Base-by-base conservation (phyloP, 441 rosid genomes). In the Adansonia grandidieri region DNA sequence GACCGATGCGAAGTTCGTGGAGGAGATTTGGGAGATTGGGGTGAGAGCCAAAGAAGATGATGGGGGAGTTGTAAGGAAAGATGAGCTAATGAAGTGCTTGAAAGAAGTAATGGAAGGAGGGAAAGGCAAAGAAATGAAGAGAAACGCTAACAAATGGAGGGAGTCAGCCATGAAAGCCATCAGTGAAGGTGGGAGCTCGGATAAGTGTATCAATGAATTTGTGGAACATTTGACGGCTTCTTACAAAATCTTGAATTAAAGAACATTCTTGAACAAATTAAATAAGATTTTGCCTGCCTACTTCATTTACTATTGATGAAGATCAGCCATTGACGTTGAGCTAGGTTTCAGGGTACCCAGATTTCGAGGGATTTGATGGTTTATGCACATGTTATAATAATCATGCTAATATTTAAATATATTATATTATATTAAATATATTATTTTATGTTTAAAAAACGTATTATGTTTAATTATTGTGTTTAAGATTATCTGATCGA, bases 101-200 rank as follows among this genome's bases (percentile, higher is more conserved):
- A 89, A 86, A 74, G 86, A 84, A 79, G 89, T 88, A 32, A 90
- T 88, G 91, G 86, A 81, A 64, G 97, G 94, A 61, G 86, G 87
- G 44, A 79, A 72, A 74, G 83, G 92, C 79, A 14, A 75, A 64
- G 86, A 80, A 82, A 86, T 92, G 1, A 86, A 77, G 80, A 80
- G 80, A 77, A 90, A 86, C 54, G 84, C 86, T 0, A 78, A 72
- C 40, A 87, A 86, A 78, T 92, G 91, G 97, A 90, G 65, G 84
- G 80, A 85, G 71, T 32, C 77, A 76, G 92, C 97, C 9, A 85
- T 74, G 71, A 82, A 85, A 77, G 87, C 95, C 0, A 68, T 88
- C 10, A 82, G 85, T 54, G 87, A 87, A 76, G 95, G 95, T 77
- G 95, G 98, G 19, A 85, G 88, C 81, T 93, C 98, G 0, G 95